Conservation (phyloP, 192 early-diverging fungal species). For the Umbelopsis ramanniana region DNA sequence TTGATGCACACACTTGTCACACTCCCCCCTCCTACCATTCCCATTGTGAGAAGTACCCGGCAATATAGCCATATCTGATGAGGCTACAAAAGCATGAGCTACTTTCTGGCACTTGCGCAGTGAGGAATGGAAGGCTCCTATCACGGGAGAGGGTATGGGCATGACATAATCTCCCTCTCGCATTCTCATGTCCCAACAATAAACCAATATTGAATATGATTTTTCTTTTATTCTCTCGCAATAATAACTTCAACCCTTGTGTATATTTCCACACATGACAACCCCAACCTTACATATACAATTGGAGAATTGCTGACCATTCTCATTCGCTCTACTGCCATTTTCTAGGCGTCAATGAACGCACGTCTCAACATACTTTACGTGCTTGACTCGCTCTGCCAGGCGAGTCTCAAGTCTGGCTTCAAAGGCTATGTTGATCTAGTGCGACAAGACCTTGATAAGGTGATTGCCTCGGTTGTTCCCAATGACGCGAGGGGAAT, state of each 20-base stretch:
- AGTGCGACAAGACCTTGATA: constrained; percentile 45
- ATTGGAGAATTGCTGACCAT: constrained; percentile 6
- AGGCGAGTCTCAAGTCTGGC: constrained; percentile 46
- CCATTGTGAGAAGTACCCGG: neutral
- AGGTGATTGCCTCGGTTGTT: constrained; percentile 48
- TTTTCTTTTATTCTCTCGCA: neutral
- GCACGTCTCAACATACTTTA: constrained; percentile 62
- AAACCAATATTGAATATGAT: neutral
- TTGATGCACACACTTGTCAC: neutral
- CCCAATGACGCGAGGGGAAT: constrained; percentile 52
- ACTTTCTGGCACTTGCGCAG: neutral
- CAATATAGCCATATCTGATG: neutral
- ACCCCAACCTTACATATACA: neutral
- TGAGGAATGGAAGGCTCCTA: neutral
- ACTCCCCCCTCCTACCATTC: neutral
- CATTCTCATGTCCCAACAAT: constrained; percentile 2
- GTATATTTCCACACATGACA: neutral
- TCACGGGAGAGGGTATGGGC: neutral
- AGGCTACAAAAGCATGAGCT: neutral
- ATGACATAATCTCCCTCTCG: constrained; percentile 2
- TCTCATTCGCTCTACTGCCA: neutral
- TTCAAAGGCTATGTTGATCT: constrained; percentile 56
- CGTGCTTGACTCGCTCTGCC: constrained; percentile 57
- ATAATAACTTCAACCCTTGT: constrained; percentile 1
- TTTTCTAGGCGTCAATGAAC: constrained; percentile 49